Base-by-base conservation (phyloP, 805 yeast species). In the Myxozyma neglecta region DNA sequence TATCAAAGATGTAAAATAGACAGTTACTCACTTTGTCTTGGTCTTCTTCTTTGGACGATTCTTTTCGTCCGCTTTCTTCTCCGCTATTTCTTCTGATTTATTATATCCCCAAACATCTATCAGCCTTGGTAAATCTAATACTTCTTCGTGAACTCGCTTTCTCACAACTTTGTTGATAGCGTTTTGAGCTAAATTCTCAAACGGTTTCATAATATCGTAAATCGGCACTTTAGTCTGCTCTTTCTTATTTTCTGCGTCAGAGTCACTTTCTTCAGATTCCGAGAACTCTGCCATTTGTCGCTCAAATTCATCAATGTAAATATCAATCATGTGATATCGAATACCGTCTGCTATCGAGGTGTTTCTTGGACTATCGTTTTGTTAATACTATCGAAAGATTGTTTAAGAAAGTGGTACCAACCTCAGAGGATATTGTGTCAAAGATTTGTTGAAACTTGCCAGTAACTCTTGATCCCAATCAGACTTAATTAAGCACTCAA, bases 291-390 rank as follows among this genome's bases (percentile, higher is more conserved):
- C 83, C 58, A 87, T 72, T 1, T 86, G 82, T 64, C 81, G 81
- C 70, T 88, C 96, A 62, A 93, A 75, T 75, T 93, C 99, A 68
- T 91, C 97, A 43, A 89, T 73, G 72, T 84, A 85, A 6, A 94
- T 84, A 75, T 94, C 98, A 63, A 89, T 80, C 45, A 93, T 74
- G 76, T 93, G 99, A 72, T 88, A 84, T 16, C 96, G 86, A 56
- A 94, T 80, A 29, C 94, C 94, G 67, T 82, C 83, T 48, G 96
- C 87, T 29, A 85, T 78, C 65, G 82, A 80, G 6, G 56, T 35
- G 24, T 62, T 52, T 34, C 53, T 48, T 13, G 65, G 61, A 44
- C 61, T 61, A 39, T 10, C 40, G 10, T 2, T 10, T 14, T 32
- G 24, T 18, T 44, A 44, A 42, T 34, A 43, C 10, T 20, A 34